Evolutionary conservation across 139 green algal species (phyloP).

Genomic region (Pseudopediastrum boryanum): DNA sequence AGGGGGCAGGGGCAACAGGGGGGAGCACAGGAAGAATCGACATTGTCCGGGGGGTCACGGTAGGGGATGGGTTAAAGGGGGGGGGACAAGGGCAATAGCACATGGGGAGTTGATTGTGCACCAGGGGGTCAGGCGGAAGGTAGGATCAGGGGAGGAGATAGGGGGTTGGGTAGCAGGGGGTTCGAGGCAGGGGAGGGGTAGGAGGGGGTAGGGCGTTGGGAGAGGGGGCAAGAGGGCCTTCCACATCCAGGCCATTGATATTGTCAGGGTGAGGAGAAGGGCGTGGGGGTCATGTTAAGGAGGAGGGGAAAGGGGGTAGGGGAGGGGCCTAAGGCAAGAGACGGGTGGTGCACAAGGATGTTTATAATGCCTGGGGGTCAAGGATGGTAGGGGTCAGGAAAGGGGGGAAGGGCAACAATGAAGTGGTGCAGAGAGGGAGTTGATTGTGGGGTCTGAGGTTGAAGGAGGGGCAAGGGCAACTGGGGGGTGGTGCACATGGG

Average conservation of each 20-base stretch:
- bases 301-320: not conserved
- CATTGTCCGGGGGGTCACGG: not conserved
- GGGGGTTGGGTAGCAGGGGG: too few species aligned
- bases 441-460: too few species aligned
- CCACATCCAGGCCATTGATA: slow-evolving; percentile 49
- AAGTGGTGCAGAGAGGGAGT: not conserved
- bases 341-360: not conserved
- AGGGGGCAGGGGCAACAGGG: not conserved
- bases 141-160: too few species aligned
- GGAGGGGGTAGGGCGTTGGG: too few species aligned
- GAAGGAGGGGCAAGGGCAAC: too few species aligned
- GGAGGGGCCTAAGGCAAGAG: not conserved
- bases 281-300: not conserved
- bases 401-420: not conserved
- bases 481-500: too few species aligned
- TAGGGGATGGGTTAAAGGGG: not conserved
- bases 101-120: not conserved
- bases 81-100: not conserved
- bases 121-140: too few species aligned
- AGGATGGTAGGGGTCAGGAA: not conserved
- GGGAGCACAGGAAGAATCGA: not conserved
- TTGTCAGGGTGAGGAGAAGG: slow-evolving; percentile 48
- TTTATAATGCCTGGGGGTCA: not conserved
- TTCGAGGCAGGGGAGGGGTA: too few species aligned
- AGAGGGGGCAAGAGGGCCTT: too few species aligned